A percentile compares a stretch with the other conserved stretches of the same genome.
These are phyloP conservation scores for Ascosphaera pollenicola DNA, from an alignment of 2,329 filamentous ascomycete species.

Conservation along the genomic window DNA sequence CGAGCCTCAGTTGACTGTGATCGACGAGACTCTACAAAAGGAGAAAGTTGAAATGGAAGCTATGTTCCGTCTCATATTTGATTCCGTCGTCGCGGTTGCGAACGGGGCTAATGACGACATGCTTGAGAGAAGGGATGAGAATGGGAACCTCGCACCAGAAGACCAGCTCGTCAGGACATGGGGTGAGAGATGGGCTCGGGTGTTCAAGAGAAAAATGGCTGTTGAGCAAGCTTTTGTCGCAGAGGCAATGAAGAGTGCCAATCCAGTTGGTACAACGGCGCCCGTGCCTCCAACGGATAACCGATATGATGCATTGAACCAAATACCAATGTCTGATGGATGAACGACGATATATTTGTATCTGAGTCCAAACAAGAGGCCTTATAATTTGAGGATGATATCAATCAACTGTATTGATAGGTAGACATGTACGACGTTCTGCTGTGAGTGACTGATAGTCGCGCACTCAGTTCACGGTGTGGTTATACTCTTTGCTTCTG, in stretches of 20 bases:
- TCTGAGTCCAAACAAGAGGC: no score
- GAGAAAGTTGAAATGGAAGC: conserved; percentile 57
- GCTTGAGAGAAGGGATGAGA: conserved; percentile 42
- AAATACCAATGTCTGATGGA: background rate
- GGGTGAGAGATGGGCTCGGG: conserved; percentile 69
- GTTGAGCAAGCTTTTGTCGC: conserved; percentile 59
- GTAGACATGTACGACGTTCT: no score
- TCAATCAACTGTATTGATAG: no score
- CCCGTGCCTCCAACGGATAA: conserved; percentile 7
- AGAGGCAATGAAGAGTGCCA: conserved; percentile 30
- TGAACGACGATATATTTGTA: no score
- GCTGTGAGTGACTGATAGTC: no score
- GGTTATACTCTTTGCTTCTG: no score
- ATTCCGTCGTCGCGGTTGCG: conserved; percentile 51
- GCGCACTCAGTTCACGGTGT: no score
- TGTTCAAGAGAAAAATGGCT: conserved; percentile 59
- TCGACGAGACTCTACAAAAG: conserved; percentile 43
- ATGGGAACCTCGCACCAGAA: conserved; percentile 24
- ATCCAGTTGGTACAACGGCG: conserved; percentile 18
- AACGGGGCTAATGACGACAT: conserved; percentile 50
- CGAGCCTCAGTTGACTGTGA: conserved; percentile 30
- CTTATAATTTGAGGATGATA: no score
- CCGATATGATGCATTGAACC: conserved; percentile 1
- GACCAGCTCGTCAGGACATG: conserved; percentile 51
- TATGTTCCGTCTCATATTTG: conserved; percentile 62